Base-by-base conservation (phyloP, 2,329 filamentous ascomycete species). In the Sporothrix euskadiensis region DNA sequence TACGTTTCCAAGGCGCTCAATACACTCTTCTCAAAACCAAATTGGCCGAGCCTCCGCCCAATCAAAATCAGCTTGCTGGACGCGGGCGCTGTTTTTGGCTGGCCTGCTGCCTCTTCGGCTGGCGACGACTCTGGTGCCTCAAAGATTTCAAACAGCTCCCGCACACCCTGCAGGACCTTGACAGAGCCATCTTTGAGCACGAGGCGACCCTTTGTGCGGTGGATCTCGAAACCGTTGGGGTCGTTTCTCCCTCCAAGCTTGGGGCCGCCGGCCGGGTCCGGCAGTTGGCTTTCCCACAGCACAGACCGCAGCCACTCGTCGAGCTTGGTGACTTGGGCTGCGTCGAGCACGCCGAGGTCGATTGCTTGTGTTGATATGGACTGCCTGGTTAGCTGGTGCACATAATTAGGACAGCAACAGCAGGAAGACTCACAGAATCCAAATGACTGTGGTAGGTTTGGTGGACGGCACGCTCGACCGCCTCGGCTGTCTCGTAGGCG, bases 91-190 rank as follows among this genome's bases (percentile, higher is more conserved):
- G 75, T 73, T 14, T 19, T 4, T 14, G 47, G 9, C 1, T 73
- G 73, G 59, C 75, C 74, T 47, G 76, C 78, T 1, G 80, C 79
- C 10, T 78, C 77, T 10, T 77, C 76, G 19, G 74, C 75, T 65
- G 75, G 32, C 74, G 75, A 14, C 71, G 79, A 80, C 10, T 80
- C 77, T 4, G 83, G 82, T 8, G 83, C 84, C 76, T 97, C 94
- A 32, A 93, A 88, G 32, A 98, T 92, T 78, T 99, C 96, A 81
- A 98, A 99, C 19, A 98, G 88, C 78, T 98, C 95, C 71, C 95
- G 85, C 0, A 99, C 96, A 1, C 94, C 96, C 81, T 99, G 96
- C 8, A 98, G 86, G 76, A 98, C 89, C 80, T 93, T 92, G 59
- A 89, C 83, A 0, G 85, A 83, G 0, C 93, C 93, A 72, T 90